Base-by-base conservation (phyloP, 768 basidiomycete genomes). In the Leccinum ochraceum region DNA sequence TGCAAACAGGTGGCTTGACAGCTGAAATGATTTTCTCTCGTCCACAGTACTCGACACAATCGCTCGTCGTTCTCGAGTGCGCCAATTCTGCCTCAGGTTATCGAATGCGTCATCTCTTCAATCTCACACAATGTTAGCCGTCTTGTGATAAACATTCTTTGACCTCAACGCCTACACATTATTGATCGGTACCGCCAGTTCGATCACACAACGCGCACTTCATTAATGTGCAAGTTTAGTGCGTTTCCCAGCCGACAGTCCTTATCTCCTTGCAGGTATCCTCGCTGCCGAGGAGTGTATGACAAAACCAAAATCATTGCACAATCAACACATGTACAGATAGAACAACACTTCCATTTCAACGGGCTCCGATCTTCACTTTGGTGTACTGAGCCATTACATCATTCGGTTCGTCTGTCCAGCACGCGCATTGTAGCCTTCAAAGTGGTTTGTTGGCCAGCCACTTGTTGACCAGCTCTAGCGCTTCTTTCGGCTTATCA, bases 401-500 rank as follows among this genome's bases (percentile, higher is more conserved):
- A 22, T 34, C 36, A 16, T 16, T 6, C 1, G 30, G 26, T 44
- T 46, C 26, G n/a, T 37, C 53, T 17, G 51, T 16, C 36, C 16
- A 46, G 22, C 32, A 42, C 28, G 7, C 24, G 17, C 30, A 32
- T 28, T 10, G 24, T 24, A 46, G 3, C n/a, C 48, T 36, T 68
- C 32, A 68, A 36, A 62, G 63, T 4, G 59, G 34, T 32, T 26
- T 6, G 68, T 55, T 46, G 1, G 75, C 68, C 50, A 82, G 55
- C 83, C 82, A 85, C 37, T 75, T 73, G 34, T 79, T 78, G 10
- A 82, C 74, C 39, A 86, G 71, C 44, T 73, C 77, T 36, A 85
- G 70, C 13, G 80, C 76, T 63, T 83, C 80, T 54, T 75, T 74
- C 1, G 85, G 84, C 68, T 86, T 83, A 65, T 88, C 84, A 63